phyloP scores from a whole-genome alignment of 139 green algal species.

The Gonium pectorale region DNA sequence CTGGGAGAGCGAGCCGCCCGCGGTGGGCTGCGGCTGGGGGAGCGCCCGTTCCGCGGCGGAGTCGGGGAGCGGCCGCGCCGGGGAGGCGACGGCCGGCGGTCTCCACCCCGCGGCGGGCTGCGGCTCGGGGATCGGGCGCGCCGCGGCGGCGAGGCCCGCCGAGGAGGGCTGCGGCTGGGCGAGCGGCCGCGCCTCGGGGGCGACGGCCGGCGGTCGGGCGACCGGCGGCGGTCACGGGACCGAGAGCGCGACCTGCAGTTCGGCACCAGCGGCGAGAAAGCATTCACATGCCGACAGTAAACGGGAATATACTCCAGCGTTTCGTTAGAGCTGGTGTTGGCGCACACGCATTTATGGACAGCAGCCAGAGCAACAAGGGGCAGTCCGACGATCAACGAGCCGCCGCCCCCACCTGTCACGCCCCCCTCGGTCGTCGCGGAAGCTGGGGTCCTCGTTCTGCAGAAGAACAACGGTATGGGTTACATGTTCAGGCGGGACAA shows the following conservation, averaged over 20 bases:
- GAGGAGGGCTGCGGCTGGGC: neutral
- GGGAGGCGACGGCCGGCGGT: neutral
- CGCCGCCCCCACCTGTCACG: neutral
- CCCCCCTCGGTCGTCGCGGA: neutral
- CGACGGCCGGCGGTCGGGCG: conserved; percentile 7
- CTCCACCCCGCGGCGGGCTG: neutral
- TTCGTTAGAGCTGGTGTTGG: neutral
- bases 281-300: neutral
- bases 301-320: neutral
- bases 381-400: too few species aligned
- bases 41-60: neutral
- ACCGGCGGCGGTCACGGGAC: neutral
- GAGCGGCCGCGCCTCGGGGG: neutral
- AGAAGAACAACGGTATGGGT: too few species aligned
- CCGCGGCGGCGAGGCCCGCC: neutral
- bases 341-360: neutral
- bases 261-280: neutral
- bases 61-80: neutral
- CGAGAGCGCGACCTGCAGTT: neutral
- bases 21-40: neutral
- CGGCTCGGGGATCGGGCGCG: neutral
- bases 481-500: too few species aligned
- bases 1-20: neutral
- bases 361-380: too few species aligned
- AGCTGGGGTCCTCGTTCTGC: conserved; percentile 10